Percentiles rank a stretch among this genome's conserved stretches.
Conservation (phyloP, 768 basidiomycete genomes). For the Gelatoporia subvermispora region DNA sequence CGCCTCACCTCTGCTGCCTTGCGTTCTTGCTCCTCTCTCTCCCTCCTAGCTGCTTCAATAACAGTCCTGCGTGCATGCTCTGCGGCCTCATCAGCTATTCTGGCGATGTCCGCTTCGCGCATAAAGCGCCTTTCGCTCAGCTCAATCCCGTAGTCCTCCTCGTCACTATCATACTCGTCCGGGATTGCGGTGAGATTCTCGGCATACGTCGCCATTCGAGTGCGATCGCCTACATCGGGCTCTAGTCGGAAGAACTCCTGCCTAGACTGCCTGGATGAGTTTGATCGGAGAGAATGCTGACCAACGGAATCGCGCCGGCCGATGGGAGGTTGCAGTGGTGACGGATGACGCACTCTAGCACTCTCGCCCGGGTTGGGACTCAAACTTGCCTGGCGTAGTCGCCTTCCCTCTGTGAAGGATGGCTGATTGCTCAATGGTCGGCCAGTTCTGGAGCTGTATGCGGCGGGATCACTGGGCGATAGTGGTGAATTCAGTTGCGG, state of each 20-base stretch:
- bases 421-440: too few relatives aligned
- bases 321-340: slow-evolving; percentile 1
- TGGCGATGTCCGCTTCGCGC: slow-evolving; percentile 1
- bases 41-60: slow-evolving; percentile 6
- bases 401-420: too few relatives aligned
- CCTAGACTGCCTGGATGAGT: slow-evolving; percentile 11
- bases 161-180: slow-evolving; percentile 14
- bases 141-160: slow-evolving; percentile 15
- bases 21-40: slow-evolving; percentile 16
- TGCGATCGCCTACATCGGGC: slow-evolving; percentile 6
- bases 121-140: slow-evolving; percentile 1
- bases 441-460: too few relatives aligned
- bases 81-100: not conserved
- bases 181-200: slow-evolving; percentile 15
- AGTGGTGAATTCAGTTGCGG: not conserved
- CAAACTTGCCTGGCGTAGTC: too few relatives aligned
- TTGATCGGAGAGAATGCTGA: slow-evolving; percentile 20
- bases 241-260: slow-evolving; percentile 11
- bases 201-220: slow-evolving; percentile 13
- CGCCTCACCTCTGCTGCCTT: slow-evolving; percentile 10
- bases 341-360: slow-evolving; percentile 2
- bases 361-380: not conserved
- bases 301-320: slow-evolving; percentile 19
- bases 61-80: too few relatives aligned
- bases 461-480: not conserved